Evolutionary conservation across 495 filamentous ascomycete species (phyloP).

Genomic region (Penicilliopsis zonata): DNA sequence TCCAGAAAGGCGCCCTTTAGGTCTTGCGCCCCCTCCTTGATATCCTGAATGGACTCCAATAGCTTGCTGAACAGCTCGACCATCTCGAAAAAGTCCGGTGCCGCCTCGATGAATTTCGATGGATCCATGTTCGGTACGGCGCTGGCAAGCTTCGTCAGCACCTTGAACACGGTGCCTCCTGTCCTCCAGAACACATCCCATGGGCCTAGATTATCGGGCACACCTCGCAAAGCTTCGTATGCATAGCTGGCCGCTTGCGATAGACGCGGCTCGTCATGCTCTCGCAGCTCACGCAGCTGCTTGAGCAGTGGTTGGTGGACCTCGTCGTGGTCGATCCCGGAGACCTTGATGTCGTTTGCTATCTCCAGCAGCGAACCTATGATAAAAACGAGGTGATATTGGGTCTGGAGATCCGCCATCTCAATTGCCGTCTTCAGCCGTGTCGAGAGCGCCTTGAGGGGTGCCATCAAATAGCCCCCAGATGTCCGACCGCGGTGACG

Average conservation of each 20-base stretch:
- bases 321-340: neutral
- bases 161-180: neutral
- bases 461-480: too few species aligned
- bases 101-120: slow-evolving; percentile 4
- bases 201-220: slow-evolving; percentile 4
- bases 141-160: slow-evolving; percentile 1
- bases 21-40: neutral
- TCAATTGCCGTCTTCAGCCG: too few species aligned
- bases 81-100: slow-evolving; percentile 3
- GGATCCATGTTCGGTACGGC: slow-evolving; percentile 6
- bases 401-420: too few species aligned
- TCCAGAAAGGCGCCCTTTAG: slow-evolving; percentile 1
- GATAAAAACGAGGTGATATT: too few species aligned
- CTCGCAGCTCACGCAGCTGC: neutral
- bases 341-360: slow-evolving; percentile 2
- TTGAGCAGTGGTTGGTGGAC: slow-evolving; percentile 1
- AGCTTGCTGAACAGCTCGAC: slow-evolving; percentile 1
- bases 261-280: slow-evolving; percentile 3
- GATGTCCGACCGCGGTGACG: too few species aligned
- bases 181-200: slow-evolving; percentile 1
- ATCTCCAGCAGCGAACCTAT: too few species aligned
- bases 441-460: too few species aligned
- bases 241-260: slow-evolving; percentile 8
- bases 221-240: slow-evolving; percentile 2
- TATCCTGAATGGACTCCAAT: neutral